Evolutionary conservation across 192 early-diverging fungal species (phyloP), one percentile per base, ranked within the genome.

Genomic region (Podochytrium sp.): DNA sequence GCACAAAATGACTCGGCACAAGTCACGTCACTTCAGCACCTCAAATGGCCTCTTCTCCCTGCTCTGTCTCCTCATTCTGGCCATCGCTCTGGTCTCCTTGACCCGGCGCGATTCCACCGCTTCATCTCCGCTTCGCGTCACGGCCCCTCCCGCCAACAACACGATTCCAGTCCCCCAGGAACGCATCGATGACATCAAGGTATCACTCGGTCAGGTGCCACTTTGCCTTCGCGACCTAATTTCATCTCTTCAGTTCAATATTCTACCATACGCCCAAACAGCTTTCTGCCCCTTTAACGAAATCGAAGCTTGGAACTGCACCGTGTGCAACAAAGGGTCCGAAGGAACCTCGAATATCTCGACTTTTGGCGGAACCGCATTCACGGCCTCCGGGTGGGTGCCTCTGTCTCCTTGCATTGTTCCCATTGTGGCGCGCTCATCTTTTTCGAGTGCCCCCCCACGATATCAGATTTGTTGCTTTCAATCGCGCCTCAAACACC

Each of bases 251-350:
- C 2, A 65, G 63, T 49, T 47, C 42, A 20, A 33, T 49, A 47
- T 69, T 39, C 66, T 75, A 1, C 74, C 74, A 14, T 75, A 67
- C 50, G 74, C 64, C 23, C 74, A 68, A 33, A 40, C 51, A 16
- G 74, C 74, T 3, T 75, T 66, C 55, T 75, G 74, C 58, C 50
- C 66, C 18, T 29, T 75, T 29, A 25, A 35, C 18, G 33, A 65
- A 33, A 35, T 75, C 3, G 53, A 43, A 18, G 16, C 25, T 7
- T 75, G 74, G 74, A 59, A 34, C 55, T 75, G 74, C 74, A 57
- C 37, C 2, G 55, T 65, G 10, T 75, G 74, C 52, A 23, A 10
- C n/a, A 18, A 39, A 40, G 64, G 39, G 12, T 57, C 74, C 6
- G 25, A 23, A 6, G 74, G 64, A 27, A 67, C 72, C 14, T 29